A percentile compares a stretch with the other conserved stretches of the same genome.
phyloP scores from a whole-genome alignment of 225 moss, liverwort and hornwort species.

The Asterella californica region DNA sequence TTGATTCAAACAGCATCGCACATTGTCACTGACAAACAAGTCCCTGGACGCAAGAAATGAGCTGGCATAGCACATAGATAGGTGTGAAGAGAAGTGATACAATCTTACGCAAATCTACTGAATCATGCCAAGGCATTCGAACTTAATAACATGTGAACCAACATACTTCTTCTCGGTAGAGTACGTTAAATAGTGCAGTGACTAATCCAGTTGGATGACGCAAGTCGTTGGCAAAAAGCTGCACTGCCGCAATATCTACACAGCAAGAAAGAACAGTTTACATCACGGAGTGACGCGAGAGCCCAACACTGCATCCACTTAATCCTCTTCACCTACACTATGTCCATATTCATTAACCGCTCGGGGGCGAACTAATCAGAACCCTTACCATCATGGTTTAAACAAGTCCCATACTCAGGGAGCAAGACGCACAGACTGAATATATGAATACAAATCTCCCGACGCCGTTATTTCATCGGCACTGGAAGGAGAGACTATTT shows the following conservation, averaged over 20 bases:
- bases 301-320: no score
- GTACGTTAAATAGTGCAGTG: conserved; percentile 56
- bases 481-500: no score
- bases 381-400: no score
- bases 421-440: no score
- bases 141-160: not conserved
- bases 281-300: no score
- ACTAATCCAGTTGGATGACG: conserved; percentile 78
- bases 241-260: conserved; percentile 90
- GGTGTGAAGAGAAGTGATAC: not conserved
- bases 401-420: no score
- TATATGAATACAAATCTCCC: no score
- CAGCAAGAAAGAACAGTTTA: not conserved
- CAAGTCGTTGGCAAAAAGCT: conserved; percentile 77
- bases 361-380: no score
- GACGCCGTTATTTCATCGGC: no score
- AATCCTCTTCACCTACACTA: no score
- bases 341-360: no score
- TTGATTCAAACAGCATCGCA: conserved; percentile 27
- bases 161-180: conserved; percentile 76
- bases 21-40: conserved; percentile 8
- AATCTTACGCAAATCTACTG: not conserved
- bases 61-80: conserved; percentile 4
- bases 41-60: not conserved
- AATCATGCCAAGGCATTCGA: not conserved